A percentile compares a stretch with the other conserved stretches of the same genome.
Evolutionary conservation across 1,139 yeast species (phyloP).

Genomic region (Blastobotrys elegans): DNA sequence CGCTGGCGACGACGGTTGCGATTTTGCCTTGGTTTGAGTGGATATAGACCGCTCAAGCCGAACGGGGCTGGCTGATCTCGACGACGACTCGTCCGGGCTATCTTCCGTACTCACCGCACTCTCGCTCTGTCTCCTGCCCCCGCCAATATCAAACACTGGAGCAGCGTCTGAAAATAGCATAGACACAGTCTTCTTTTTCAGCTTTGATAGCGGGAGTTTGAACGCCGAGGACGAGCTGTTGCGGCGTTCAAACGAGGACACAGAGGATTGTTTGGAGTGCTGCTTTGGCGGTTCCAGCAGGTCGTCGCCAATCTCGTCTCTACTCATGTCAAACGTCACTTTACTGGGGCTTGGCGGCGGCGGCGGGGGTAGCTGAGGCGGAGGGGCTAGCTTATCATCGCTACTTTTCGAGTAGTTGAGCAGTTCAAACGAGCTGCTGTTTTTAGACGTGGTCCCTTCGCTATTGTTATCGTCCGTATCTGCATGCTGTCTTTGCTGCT

Average conservation of each 20-base stretch:
- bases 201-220: constrained; percentile 17
- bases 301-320: neutral
- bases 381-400: neutral
- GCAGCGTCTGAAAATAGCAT: constrained; percentile 18
- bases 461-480: neutral
- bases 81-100: neutral
- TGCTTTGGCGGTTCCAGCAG: constrained; percentile 2
- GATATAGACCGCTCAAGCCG: constrained; percentile 6
- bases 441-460: constrained; percentile 2
- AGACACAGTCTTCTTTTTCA: constrained; percentile 20
- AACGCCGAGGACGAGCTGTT: constrained; percentile 8
- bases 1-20: neutral
- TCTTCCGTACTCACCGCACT: neutral
- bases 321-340: constrained; percentile 8
- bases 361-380: neutral
- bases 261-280: neutral
- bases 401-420: neutral
- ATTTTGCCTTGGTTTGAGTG: constrained; percentile 18
- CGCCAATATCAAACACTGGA: constrained; percentile 7
- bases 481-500: neutral
- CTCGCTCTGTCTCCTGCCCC: constrained; percentile 9
- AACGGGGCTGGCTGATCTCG: constrained; percentile 5
- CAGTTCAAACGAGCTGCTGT: constrained; percentile 12
- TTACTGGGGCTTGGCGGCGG: constrained; percentile 1
- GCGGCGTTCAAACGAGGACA: neutral